Conservation (phyloP, 1,284 basidiomycete genomes). For the Ustilago trichophora region DNA sequence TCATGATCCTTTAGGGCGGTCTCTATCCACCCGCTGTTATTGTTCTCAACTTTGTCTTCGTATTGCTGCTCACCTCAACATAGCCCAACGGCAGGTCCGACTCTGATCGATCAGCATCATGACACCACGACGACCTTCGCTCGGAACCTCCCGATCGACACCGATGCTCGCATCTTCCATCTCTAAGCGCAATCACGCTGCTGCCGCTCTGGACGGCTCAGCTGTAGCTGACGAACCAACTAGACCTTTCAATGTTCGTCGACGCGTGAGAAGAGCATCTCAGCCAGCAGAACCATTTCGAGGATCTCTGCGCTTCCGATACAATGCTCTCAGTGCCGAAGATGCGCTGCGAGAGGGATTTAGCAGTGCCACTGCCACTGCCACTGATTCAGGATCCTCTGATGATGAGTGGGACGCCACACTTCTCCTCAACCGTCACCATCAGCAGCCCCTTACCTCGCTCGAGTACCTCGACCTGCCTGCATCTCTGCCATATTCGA, state of each 20-base stretch:
- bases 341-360: slow-evolving; percentile 20
- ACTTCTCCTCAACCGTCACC: slow-evolving; percentile 2
- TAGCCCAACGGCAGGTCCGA: slow-evolving; percentile 11
- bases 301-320: slow-evolving; percentile 13
- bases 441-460: slow-evolving; percentile 26
- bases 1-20: too few relatives aligned
- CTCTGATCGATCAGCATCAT: background rate
- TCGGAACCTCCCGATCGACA: slow-evolving; percentile 28
- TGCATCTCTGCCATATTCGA: slow-evolving; percentile 48
- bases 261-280: slow-evolving; percentile 28
- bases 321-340: slow-evolving; percentile 3
- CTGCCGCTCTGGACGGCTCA: background rate
- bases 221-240: slow-evolving; percentile 24
- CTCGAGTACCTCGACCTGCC: slow-evolving; percentile 55
- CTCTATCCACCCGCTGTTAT: too few relatives aligned
- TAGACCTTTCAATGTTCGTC: slow-evolving; percentile 32
- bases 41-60: too few relatives aligned
- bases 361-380: slow-evolving; percentile 33
- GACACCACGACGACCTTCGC: slow-evolving; percentile 30
- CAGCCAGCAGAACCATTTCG: slow-evolving; percentile 20
- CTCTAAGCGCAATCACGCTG: background rate
- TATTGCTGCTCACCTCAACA: too few relatives aligned
- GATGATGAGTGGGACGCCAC: slow-evolving; percentile 36
- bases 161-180: slow-evolving; percentile 18
- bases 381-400: slow-evolving; percentile 37